Evolutionary conservation across 441 rosid genomes (phyloP).

Genomic region (Pelargonium exstipulatum): DNA sequence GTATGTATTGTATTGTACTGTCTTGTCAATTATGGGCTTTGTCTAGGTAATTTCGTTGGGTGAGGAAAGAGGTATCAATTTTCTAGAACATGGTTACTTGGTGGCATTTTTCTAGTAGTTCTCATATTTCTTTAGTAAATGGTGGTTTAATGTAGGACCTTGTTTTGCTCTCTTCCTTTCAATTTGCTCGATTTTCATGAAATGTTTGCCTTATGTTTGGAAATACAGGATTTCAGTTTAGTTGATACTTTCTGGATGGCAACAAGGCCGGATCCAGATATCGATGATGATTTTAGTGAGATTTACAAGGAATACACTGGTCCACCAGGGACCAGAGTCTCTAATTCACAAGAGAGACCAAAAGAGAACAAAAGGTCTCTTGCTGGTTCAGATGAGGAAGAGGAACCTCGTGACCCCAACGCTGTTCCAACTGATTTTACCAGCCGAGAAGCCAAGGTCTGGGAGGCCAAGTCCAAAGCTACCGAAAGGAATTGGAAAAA

Average conservation of each 20-base stretch:
- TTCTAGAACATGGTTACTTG: not conserved
- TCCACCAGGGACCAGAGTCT: constrained; percentile 40
- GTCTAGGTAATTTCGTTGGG: too few relatives aligned
- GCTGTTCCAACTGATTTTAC: constrained; percentile 97
- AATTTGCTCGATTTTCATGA: not conserved
- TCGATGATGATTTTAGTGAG: constrained; percentile 86
- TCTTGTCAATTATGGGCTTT: too few relatives aligned
- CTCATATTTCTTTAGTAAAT: not conserved
- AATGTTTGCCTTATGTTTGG: constrained; percentile 14
- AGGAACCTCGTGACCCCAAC: constrained; percentile 69
- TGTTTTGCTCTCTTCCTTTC: not conserved
- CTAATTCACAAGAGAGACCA: constrained; percentile 38
- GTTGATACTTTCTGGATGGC: constrained; percentile 44
- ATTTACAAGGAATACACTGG: constrained; percentile 95
- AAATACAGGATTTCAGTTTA: constrained; percentile 25
- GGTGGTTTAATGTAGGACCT: not conserved
- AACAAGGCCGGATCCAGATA: constrained; percentile 62
- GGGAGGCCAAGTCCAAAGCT: constrained; percentile 99
- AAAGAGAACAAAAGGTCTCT: constrained; percentile 48
- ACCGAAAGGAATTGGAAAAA: constrained; percentile 98
- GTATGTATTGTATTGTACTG: too few relatives aligned
- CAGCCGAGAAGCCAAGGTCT: constrained; percentile 92
- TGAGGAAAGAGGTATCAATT: too few relatives aligned
- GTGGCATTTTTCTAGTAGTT: not conserved
- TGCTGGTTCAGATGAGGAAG: constrained; percentile 65